Evolutionary conservation across 1,284 basidiomycete species (phyloP), one percentile per base, ranked within the genome.

Genomic region (Cutaneotrichosporon sp.): DNA sequence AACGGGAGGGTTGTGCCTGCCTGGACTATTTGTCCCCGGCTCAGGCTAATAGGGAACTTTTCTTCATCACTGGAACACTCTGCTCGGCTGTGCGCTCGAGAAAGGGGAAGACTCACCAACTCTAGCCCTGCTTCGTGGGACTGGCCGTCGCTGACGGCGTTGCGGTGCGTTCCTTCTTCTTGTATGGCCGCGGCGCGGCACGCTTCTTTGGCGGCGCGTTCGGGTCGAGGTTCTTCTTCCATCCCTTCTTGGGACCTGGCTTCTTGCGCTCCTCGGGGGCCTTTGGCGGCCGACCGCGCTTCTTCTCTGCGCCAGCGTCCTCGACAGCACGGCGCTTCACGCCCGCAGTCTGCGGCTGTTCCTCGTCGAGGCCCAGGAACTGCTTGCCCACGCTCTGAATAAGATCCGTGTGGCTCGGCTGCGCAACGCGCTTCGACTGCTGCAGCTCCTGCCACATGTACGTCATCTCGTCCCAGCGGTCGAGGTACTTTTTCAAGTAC

Each of bases 161-260:
- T 23, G 47, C 49, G 8, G 36, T 14, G 20, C 42, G 38, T 8
- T 39, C 34, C 26, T 49, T 44, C 52, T 54, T 57, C 57, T 59
- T 59, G 48, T 51, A 49, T 1, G 26, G 36, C 15, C 33, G 5
- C 17, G 33, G 8, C 0, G 40, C 21, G 8, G 41, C 41, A 15
- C 51, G 49, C 41, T 53, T 53, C 57, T 59, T 59, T 17, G 54
- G 54, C 15, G 43, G 40, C 26, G 57, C 57, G 37, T 46, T 54
- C 20, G 57, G 57, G 39, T 59, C 57, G 10, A 56, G 22, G 46
- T 59, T 59, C 57, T 56, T 62, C 62, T 68, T 70, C 68, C 65
- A 74, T 3, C 64, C 70, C 58, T 65, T 73, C 59, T 64, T 69
- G n/a, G 66, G 71, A 26, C 66, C 71, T 30, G 64, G 67, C 55